phyloP scores from a whole-genome alignment of 1,284 basidiomycete genomes.

The Cronartium quercuum region DNA sequence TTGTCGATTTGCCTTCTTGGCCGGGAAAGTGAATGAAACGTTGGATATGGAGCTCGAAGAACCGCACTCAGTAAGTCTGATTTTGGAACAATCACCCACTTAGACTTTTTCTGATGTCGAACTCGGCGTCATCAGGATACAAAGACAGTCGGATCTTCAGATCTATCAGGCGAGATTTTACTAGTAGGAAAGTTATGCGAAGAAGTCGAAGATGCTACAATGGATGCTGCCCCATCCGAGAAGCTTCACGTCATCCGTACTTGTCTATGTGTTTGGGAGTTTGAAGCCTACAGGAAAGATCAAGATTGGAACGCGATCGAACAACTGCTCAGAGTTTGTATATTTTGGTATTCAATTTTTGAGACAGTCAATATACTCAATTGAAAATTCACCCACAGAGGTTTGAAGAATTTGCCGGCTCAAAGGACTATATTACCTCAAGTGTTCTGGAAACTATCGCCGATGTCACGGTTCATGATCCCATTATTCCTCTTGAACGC shows the following conservation, averaged over 20 bases:
- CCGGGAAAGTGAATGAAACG: constrained; percentile 18
- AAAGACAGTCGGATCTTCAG: not conserved
- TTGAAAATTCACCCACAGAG: not conserved
- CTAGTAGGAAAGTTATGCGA: constrained; percentile 16
- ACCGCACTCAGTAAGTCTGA: constrained; percentile 2
- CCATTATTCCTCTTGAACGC: constrained; percentile 10
- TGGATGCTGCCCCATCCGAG: not conserved
- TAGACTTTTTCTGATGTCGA: not conserved
- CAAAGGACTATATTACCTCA: not conserved
- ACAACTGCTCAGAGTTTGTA: constrained; percentile 8
- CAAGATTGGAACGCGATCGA: constrained; percentile 29
- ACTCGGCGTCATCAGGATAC: not conserved
- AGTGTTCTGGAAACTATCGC: constrained; percentile 32
- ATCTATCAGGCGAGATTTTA: constrained; percentile 2
- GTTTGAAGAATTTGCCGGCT: not conserved
- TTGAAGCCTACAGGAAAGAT: constrained; percentile 9
- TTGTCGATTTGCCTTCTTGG: constrained; percentile 33
- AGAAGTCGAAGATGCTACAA: constrained; percentile 5
- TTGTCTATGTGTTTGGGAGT: constrained; percentile 39
- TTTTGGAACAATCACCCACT: not conserved
- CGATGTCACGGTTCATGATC: constrained; percentile 23
- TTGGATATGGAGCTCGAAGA: constrained; percentile 7
- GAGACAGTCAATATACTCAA: not conserved
- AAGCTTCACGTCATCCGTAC: constrained; percentile 17
- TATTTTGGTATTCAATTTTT: not conserved